Evolutionary conservation across 1,284 basidiomycete species (phyloP).

Genomic region (Puccinia hordei): DNA sequence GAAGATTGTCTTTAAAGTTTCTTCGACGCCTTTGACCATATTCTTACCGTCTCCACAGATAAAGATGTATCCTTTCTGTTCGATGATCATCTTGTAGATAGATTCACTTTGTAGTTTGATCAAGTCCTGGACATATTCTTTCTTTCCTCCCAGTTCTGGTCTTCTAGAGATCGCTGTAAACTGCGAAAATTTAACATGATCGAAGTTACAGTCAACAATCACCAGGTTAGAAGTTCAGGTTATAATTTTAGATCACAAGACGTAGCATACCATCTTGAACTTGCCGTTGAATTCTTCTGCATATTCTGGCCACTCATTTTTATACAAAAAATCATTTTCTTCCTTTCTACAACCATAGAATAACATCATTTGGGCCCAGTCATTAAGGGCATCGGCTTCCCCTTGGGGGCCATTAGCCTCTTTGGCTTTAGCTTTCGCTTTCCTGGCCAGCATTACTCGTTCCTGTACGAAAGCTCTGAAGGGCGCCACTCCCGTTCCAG

Average conservation of each 20-base stretch:
- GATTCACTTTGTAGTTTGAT: slow-evolving; percentile 6
- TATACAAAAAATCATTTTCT: slow-evolving; percentile 87
- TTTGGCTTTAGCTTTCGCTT: slow-evolving; percentile 75
- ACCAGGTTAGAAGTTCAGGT: too few species aligned
- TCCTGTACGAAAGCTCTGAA: slow-evolving; percentile 99
- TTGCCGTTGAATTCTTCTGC: slow-evolving; percentile 82
- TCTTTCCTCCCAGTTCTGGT: slow-evolving; percentile 31
- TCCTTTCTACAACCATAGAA: slow-evolving; percentile 93
- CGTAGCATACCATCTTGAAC: slow-evolving; percentile 74
- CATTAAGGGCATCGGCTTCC: slow-evolving; percentile 81
- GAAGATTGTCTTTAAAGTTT: slow-evolving; percentile 80
- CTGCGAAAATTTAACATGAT: slow-evolving; percentile 63
- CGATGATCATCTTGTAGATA: slow-evolving; percentile 56
- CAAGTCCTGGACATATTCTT: slow-evolving; percentile 40
- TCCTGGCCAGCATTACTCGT: slow-evolving; percentile 88
- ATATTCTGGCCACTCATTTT: slow-evolving; percentile 91
- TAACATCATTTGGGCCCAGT: slow-evolving; percentile 91
- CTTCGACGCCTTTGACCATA: slow-evolving; percentile 94
- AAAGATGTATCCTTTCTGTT: slow-evolving; percentile 54
- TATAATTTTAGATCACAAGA: slow-evolving; percentile 65
- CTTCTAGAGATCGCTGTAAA: slow-evolving; percentile 24
- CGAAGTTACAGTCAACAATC: slow-evolving; percentile 85
- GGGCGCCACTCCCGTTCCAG: slow-evolving; percentile 95
- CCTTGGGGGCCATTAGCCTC: slow-evolving; percentile 62
- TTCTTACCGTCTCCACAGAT: slow-evolving; percentile 95